These are phyloP conservation scores for Beauveria scarabaeidicola DNA, from an alignment of 2,329 filamentous ascomycete species.

Conservation along the genomic window DNA sequence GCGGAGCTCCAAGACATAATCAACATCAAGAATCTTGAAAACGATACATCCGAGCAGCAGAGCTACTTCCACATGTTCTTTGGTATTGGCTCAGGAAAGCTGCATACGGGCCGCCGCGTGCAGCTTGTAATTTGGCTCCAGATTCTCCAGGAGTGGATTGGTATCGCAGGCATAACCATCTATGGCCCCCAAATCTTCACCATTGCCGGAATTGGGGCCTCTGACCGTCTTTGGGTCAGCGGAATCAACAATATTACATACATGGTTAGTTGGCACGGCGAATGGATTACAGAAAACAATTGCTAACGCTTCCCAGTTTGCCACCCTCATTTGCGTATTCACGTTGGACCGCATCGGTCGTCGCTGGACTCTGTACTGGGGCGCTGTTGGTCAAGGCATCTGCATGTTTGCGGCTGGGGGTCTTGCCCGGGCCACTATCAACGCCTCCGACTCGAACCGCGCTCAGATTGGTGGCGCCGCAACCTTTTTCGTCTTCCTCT, in stretches of 20 bases:
- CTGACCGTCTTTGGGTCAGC: constrained; percentile 55
- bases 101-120: constrained; percentile 59
- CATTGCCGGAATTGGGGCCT: constrained; percentile 55
- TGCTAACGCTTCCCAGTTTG: constrained; percentile 28
- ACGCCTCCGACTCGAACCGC: constrained; percentile 33
- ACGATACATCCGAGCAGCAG: constrained; percentile 47
- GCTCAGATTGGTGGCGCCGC: constrained; percentile 54
- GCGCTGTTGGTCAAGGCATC: constrained; percentile 53
- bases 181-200: constrained; percentile 52
- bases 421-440: constrained; percentile 43
- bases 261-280: constrained; percentile 26
- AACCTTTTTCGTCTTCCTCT: constrained; percentile 60
- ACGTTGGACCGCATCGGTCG: constrained; percentile 61
- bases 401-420: constrained; percentile 60
- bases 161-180: constrained; percentile 61
- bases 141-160: constrained; percentile 62
- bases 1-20: constrained; percentile 61
- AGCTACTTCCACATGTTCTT: constrained; percentile 60
- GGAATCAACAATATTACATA: constrained; percentile 44
- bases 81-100: constrained; percentile 53
- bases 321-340: constrained; percentile 61
- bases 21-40: constrained; percentile 53
- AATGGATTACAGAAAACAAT: not conserved
- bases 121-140: constrained; percentile 65
- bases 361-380: constrained; percentile 63